Percentiles rank a stretch among this genome's conserved stretches.
Evolutionary conservation across 805 yeast genomes (phyloP).

Genomic region (Spathaspora boniae): DNA sequence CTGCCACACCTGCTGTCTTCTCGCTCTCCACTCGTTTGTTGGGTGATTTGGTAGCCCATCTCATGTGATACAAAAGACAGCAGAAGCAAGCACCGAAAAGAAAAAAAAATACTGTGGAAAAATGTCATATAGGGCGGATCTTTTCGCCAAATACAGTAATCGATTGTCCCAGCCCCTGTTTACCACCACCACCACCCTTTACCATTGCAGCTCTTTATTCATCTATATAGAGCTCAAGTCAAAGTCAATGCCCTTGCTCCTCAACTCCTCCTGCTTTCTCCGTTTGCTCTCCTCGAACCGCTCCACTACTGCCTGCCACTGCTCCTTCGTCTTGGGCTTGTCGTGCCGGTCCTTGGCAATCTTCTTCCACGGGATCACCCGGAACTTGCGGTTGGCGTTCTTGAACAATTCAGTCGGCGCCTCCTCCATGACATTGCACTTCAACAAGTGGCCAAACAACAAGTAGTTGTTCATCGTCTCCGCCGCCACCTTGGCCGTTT

Average conservation of each 20-base stretch:
- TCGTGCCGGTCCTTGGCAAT: slow-evolving; percentile 53
- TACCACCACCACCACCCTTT: too few relatives aligned
- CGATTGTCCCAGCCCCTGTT: background rate
- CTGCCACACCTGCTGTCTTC: too few relatives aligned
- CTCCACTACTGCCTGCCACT: slow-evolving; percentile 53
- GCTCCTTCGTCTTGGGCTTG: slow-evolving; percentile 51
- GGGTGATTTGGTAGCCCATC: too few relatives aligned
- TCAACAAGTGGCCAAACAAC: slow-evolving; percentile 80
- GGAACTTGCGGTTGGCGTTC: slow-evolving; percentile 54
- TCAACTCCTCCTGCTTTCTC: slow-evolving; percentile 47
- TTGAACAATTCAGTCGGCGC: slow-evolving; percentile 57
- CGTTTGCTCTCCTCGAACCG: slow-evolving; percentile 40
- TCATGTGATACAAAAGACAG: too few relatives aligned
- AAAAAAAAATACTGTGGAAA: too few relatives aligned
- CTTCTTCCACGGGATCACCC: slow-evolving; percentile 56
- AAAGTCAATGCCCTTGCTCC: slow-evolving; percentile 57
- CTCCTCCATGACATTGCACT: slow-evolving; percentile 53
- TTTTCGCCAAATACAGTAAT: slow-evolving; percentile 1
- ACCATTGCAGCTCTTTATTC: background rate
- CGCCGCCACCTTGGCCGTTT: slow-evolving; percentile 83
- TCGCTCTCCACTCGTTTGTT: too few relatives aligned
- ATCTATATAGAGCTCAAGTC: slow-evolving; percentile 22
- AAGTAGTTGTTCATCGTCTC: slow-evolving; percentile 96
- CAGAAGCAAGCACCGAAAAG: too few relatives aligned
- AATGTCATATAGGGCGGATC: too few relatives aligned